Evolutionary conservation across 164 flowering plant genomes (phyloP).

Genomic region (Liquidambar formosana): DNA sequence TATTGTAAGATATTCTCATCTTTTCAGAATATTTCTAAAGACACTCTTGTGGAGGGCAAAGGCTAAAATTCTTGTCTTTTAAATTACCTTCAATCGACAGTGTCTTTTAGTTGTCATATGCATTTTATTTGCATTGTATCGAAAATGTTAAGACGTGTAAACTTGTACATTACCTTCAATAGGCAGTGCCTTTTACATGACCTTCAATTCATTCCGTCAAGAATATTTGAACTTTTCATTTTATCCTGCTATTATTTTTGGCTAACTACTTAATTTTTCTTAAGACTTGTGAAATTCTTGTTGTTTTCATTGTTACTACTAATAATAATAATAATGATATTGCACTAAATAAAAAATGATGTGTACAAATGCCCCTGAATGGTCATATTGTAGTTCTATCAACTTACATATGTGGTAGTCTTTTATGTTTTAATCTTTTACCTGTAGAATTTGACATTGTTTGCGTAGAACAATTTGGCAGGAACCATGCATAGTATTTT

Average conservation of each 20-base stretch:
- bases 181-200: too few species aligned
- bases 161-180: too few species aligned
- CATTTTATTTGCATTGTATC: too few species aligned
- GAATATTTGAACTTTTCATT: not conserved
- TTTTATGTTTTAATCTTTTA: not conserved
- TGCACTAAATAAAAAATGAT: not conserved
- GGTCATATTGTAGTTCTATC: not conserved
- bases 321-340: too few species aligned
- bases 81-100: not conserved
- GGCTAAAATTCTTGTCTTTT: not conserved
- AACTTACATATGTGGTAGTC: not conserved
- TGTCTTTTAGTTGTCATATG: not conserved
- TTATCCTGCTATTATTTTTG: not conserved
- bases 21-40: not conserved
- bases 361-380: not conserved
- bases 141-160: too few species aligned
- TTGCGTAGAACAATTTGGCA: constrained; percentile 64
- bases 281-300: not conserved
- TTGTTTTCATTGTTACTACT: not conserved
- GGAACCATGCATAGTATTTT: constrained; percentile 91
- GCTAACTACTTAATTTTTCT: not conserved
- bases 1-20: constrained; percentile 52
- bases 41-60: not conserved
- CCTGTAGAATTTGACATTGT: constrained; percentile 12
- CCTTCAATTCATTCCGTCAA: too few species aligned